Conservation (phyloP, 768 basidiomycete genomes). For the Leccinellum albellum region DNA sequence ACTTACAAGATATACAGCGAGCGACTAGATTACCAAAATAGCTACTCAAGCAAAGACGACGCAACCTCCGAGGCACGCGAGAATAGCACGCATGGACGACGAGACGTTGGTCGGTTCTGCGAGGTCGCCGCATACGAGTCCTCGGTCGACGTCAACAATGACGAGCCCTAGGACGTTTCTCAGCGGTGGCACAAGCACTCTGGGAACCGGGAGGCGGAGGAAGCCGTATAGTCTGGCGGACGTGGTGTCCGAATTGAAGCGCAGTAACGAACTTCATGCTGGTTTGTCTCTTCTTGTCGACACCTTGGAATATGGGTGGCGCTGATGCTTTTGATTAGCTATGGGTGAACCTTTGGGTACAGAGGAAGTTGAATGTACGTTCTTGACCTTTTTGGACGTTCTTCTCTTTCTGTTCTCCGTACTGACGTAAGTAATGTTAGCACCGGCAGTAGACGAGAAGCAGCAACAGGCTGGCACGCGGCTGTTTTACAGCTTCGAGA, state of each 20-base stretch:
- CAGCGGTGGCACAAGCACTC: neutral
- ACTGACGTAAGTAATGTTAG: constrained; percentile 9
- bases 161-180: constrained; percentile 10
- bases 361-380: constrained; percentile 39
- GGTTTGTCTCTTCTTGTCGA: constrained; percentile 24
- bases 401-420: neutral
- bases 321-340: constrained; percentile 9
- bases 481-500: constrained; percentile 43
- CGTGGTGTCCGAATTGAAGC: constrained; percentile 40
- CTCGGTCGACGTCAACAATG: constrained; percentile 17
- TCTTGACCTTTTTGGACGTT: neutral
- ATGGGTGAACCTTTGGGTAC: constrained; percentile 29
- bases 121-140: constrained; percentile 19
- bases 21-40: neutral
- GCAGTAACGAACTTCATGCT: constrained; percentile 29
- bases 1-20: neutral
- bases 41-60: neutral
- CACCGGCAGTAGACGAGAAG: constrained; percentile 44
- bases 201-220: constrained; percentile 29
- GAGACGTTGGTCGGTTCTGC: constrained; percentile 22
- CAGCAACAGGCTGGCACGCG: constrained; percentile 44
- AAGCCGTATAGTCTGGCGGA: constrained; percentile 42
- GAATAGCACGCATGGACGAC: constrained; percentile 19
- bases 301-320: neutral
- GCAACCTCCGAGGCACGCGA: neutral